These are phyloP conservation scores for Starmerella vitae DNA, from an alignment of 805 yeast genomes.

Conservation along the genomic window DNA sequence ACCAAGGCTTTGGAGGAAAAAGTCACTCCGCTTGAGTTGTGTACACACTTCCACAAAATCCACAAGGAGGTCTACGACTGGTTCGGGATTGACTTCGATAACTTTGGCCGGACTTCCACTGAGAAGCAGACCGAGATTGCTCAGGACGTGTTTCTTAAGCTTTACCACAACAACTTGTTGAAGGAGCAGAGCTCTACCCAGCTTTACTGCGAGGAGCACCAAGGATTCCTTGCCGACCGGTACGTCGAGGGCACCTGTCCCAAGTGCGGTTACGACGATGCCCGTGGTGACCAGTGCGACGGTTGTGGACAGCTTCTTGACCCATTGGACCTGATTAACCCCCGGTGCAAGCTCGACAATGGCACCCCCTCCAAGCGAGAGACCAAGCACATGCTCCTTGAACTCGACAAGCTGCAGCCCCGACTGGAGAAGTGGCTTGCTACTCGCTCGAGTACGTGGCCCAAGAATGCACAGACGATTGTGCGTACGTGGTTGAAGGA, in stretches of 20 bases:
- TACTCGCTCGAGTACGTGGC: slow-evolving; percentile 70
- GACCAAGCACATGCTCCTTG: slow-evolving; percentile 75
- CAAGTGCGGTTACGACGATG: slow-evolving; percentile 86
- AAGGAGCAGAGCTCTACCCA: slow-evolving; percentile 84
- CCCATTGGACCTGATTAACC: slow-evolving; percentile 85
- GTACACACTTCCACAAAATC: slow-evolving; percentile 77
- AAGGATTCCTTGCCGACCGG: slow-evolving; percentile 88
- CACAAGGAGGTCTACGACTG: slow-evolving; percentile 89
- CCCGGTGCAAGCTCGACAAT: slow-evolving; percentile 87
- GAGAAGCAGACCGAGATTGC: slow-evolving; percentile 84
- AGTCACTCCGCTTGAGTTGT: slow-evolving; percentile 73
- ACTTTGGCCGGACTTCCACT: slow-evolving; percentile 95
- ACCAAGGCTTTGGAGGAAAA: slow-evolving; percentile 94
- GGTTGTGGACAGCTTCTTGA: slow-evolving; percentile 81
- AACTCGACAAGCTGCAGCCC: slow-evolving; percentile 72
- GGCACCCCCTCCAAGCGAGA: slow-evolving; percentile 66
- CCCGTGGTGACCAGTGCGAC: slow-evolving; percentile 99
- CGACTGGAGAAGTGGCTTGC: slow-evolving; percentile 64
- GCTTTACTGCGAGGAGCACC: slow-evolving; percentile 78
- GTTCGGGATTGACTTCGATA: slow-evolving; percentile 90
- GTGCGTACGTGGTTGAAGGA: slow-evolving; percentile 89
- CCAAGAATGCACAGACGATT: slow-evolving; percentile 77
- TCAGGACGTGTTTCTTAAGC: slow-evolving; percentile 74
- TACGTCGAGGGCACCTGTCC: slow-evolving; percentile 97
- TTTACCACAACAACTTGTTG: slow-evolving; percentile 61